A percentile compares a stretch with the other conserved stretches of the same genome.
phyloP scores from a whole-genome alignment of 345 rosid species.

The Populus simonii region DNA sequence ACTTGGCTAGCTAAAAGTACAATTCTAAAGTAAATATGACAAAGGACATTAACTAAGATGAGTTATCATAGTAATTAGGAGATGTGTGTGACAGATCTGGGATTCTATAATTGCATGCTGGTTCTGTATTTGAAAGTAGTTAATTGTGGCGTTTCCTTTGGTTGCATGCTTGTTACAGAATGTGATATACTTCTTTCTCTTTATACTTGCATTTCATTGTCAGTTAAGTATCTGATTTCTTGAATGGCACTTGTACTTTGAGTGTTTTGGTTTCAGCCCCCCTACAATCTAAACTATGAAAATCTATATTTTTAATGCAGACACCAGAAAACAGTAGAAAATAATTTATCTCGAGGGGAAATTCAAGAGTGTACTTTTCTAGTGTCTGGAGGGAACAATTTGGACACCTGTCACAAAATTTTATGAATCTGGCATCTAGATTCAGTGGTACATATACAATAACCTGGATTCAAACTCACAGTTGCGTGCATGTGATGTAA shows the following conservation, averaged over 20 bases:
- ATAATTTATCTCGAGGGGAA: not conserved
- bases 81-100: not conserved
- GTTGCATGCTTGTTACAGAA: no score
- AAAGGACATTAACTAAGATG: no score
- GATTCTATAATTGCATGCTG: no score
- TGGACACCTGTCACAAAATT: not conserved
- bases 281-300: not conserved
- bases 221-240: not conserved
- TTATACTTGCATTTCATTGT: not conserved
- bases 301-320: not conserved
- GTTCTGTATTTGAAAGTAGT: no score
- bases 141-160: no score
- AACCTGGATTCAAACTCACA: not conserved
- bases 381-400: not conserved
- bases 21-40: no score
- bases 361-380: not conserved
- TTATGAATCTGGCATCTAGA: not conserved
- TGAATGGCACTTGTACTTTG: not conserved
- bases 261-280: not conserved
- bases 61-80: no score
- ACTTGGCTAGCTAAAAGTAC: no score
- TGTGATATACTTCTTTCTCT: not conserved
- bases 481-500: not conserved
- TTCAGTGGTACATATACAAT: not conserved
- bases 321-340: not conserved